Base-by-base conservation (phyloP, 768 basidiomycete genomes). In the Sporobolomyces phaffii region DNA sequence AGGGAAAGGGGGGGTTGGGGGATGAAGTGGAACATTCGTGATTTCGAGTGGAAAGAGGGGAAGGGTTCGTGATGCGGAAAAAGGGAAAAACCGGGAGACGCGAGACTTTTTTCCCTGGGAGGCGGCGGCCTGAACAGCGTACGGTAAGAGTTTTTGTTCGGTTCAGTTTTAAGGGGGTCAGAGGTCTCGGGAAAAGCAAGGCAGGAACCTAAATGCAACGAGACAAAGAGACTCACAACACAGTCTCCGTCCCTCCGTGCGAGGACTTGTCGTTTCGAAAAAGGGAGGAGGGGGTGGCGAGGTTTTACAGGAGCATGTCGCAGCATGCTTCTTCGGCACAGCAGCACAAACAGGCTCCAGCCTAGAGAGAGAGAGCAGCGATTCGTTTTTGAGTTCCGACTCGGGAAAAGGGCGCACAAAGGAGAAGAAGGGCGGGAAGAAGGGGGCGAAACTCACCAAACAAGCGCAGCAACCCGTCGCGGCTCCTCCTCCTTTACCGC, bases 301-400 rank as follows among this genome's bases (percentile, higher is more conserved):
- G 10, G 40, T 38, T 26, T 56, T 49, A 64, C 28, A 64, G 26
- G 20, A 64, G 38, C 45, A 64, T 40, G 45, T 64, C 62, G 62
- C 63, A 64, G 49, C 63, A 64, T 13, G 36, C 34, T 48, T 66
- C 65, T 52, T 60, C 65, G 2, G 65, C 65, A 38, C 65, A 66
- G 43, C 65, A 66, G 41, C 65, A 65, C 31, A 66, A 24, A 29
- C 65, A 66, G 0, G 60, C 60, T 18, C 65, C 65, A 2, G 65
- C 64, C 45, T 52, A 29, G n/a, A n/a, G 36, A 5, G 15, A 7
- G 28, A 7, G 14, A 3, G 47, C 26, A 3, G 10, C 17, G 28
- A n/a, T 49, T 31, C 48, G 29, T 13, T 14, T 36, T 34, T 11
- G 5, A 8, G 8, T 14, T 7, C 15, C 15, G 38, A 34, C 24